These are phyloP conservation scores for Puccinia polysora DNA, from an alignment of 1,284 basidiomycete species.

Conservation along the genomic window DNA sequence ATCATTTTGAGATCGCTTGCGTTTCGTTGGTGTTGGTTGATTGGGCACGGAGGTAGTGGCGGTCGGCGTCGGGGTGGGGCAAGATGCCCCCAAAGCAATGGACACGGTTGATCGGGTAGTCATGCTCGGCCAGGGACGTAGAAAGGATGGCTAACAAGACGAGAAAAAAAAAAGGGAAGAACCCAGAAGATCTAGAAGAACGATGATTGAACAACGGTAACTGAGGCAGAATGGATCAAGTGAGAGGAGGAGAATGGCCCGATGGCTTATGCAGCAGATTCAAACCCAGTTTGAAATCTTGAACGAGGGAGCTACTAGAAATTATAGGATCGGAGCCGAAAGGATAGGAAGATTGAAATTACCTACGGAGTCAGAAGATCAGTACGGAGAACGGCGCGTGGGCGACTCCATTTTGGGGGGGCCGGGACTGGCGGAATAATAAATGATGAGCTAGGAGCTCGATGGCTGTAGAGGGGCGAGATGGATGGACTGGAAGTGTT, in stretches of 20 bases:
- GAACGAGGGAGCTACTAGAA: too few relatives aligned
- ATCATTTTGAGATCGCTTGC: constrained; percentile 18
- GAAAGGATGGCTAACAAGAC: constrained; percentile 11
- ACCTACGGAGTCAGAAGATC: too few relatives aligned
- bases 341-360: too few relatives aligned
- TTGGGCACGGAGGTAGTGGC: not conserved
- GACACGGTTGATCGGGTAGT: constrained; percentile 27
- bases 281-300: too few relatives aligned
- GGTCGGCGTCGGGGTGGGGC: not conserved
- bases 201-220: constrained; percentile 12
- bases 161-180: not conserved
- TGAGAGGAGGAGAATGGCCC: not conserved
- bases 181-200: constrained; percentile 17
- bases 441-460: too few relatives aligned
- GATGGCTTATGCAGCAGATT: too few relatives aligned
- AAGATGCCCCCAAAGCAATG: not conserved
- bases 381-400: too few relatives aligned
- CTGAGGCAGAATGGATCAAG: not conserved
- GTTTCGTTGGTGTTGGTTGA: constrained; percentile 27
- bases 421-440: too few relatives aligned
- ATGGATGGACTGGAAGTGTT: too few relatives aligned
- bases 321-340: too few relatives aligned
- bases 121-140: constrained; percentile 30
- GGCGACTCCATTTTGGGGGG: too few relatives aligned
- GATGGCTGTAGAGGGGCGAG: too few relatives aligned